A percentile compares a stretch with the other conserved stretches of the same genome.
phyloP scores from a whole-genome alignment of 495 filamentous ascomycete species.

The Tuber melanosporum region DNA sequence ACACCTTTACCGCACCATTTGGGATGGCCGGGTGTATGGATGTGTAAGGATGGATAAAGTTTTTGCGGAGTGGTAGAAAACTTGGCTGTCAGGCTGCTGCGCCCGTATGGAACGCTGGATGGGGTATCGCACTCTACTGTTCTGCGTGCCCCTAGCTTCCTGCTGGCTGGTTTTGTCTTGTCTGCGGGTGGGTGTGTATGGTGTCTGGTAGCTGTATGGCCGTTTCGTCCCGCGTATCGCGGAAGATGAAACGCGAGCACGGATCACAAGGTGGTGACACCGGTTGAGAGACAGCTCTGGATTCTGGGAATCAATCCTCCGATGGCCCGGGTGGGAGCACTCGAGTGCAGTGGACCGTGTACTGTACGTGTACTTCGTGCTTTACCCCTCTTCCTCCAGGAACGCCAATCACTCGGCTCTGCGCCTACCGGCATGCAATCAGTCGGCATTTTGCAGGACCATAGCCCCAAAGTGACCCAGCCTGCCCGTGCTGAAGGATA shows the following conservation, averaged over 20 bases:
- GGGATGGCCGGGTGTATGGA: background rate
- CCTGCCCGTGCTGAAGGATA: constrained; percentile 12
- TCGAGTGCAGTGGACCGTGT: background rate
- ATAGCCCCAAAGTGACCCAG: constrained; percentile 1
- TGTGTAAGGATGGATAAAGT: background rate
- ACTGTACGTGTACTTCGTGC: background rate
- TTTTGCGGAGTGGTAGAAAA: background rate
- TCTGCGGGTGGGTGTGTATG: background rate
- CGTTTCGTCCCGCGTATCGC: constrained; percentile 23
- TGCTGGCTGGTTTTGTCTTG: background rate
- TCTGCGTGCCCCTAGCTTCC: background rate
- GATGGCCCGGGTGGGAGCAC: background rate
- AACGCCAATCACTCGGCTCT: constrained; percentile 33
- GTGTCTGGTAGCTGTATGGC: constrained; percentile 12
- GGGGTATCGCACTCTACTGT: background rate
- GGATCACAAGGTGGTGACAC: constrained; percentile 37
- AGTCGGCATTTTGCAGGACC: constrained; percentile 23
- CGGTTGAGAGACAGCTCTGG: constrained; percentile 23
- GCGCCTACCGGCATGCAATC: constrained; percentile 6
- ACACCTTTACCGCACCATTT: background rate
- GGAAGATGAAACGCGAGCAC: constrained; percentile 36
- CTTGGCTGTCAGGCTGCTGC: background rate
- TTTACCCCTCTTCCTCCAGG: background rate
- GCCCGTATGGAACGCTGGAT: background rate
- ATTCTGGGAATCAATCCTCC: constrained; percentile 23